phyloP scores from a whole-genome alignment of 345 rosid species.

The Eucalyptus dawsonii region DNA sequence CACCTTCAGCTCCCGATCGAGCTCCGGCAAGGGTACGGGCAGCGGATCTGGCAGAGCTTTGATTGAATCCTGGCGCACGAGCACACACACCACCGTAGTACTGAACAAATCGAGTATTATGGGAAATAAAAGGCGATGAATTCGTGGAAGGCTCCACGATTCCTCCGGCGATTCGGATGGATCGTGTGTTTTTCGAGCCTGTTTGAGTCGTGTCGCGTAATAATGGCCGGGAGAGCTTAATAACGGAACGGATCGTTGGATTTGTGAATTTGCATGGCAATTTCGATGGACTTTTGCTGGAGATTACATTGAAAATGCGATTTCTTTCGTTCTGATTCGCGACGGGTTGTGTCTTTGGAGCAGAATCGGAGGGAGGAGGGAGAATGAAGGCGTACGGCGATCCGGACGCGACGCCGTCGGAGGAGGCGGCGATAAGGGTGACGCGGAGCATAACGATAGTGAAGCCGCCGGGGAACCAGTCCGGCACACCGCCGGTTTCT shows the following conservation, averaged over 20 bases:
- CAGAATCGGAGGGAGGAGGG: slow-evolving; percentile 57
- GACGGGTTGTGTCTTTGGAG: not conserved
- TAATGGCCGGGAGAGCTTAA: not conserved
- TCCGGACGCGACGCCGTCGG: slow-evolving; percentile 6
- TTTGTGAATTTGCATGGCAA: not conserved
- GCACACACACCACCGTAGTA: not conserved
- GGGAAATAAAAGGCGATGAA: not conserved
- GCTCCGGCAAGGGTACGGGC: slow-evolving; percentile 70
- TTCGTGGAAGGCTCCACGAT: not conserved
- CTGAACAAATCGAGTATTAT: not conserved
- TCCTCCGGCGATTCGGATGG: not conserved
- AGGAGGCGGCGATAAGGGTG: slow-evolving; percentile 37
- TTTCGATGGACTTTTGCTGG: not conserved
- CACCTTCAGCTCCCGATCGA: slow-evolving; percentile 46
- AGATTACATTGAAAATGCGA: not conserved
- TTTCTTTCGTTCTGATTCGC: not conserved
- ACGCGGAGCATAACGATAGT: slow-evolving; percentile 83
- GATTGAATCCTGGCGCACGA: not conserved
- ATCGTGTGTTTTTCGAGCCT: not conserved
- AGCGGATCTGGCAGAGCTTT: not conserved
- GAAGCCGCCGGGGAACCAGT: slow-evolving; percentile 79
- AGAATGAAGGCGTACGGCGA: slow-evolving; percentile 34
- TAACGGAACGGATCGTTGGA: not conserved
- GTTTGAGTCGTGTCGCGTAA: not conserved
- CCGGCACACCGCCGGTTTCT: slow-evolving; percentile 65